Base-by-base conservation (phyloP, 208 protist species). In the Sergeia podlipaevii region DNA sequence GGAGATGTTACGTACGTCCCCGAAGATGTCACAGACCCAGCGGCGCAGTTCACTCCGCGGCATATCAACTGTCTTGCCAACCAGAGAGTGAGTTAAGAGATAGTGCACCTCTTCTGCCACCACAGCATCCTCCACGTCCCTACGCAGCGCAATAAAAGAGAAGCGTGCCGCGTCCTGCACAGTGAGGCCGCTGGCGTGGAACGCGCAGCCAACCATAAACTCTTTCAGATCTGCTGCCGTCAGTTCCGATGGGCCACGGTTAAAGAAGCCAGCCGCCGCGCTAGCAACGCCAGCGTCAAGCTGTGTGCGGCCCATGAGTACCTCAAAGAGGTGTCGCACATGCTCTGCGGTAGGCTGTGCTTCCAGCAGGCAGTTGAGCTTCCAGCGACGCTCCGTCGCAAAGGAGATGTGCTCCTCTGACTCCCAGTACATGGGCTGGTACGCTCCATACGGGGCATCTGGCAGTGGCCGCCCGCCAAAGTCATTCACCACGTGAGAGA, bases 311-410 rank as follows among this genome's bases (percentile, higher is more conserved):
- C 80, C 79, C 74, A 86, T 76, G 13, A 92, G 51, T 3, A 91
- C 88, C 28, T 95, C 88, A 28, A 89, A 82, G 27, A 95, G 32
- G 49, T 95, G 88, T 15, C 88, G 84, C 20, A 92, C 74, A 52
- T 95, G 88, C 55, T 89, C 84, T 17, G 53, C 50, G 0, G 69
- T 68, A 4, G 88, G 88, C 41, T 74, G 56, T 4, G 88, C 84
- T 26, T 81, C 77, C 18, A 80, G 38, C 6, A 92, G 58, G 50
- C 70, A 73, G 24, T 75, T 56, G 30, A 53, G 80, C 65, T 70
- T 76, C 69, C 76, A 79, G 21, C 59, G 68, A 45, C 88, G 74
- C 60, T 85, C 71, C 38, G 65, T 58, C 1, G 84, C 79, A 23
- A 73, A 60, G n/a, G 56, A 34, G 1, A 87, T 69, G 52, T 95